A percentile compares a stretch with the other conserved stretches of the same genome.
Evolutionary conservation across 176 grass and related monocot genomes (phyloP).

Genomic region (Cocos nucifera): DNA sequence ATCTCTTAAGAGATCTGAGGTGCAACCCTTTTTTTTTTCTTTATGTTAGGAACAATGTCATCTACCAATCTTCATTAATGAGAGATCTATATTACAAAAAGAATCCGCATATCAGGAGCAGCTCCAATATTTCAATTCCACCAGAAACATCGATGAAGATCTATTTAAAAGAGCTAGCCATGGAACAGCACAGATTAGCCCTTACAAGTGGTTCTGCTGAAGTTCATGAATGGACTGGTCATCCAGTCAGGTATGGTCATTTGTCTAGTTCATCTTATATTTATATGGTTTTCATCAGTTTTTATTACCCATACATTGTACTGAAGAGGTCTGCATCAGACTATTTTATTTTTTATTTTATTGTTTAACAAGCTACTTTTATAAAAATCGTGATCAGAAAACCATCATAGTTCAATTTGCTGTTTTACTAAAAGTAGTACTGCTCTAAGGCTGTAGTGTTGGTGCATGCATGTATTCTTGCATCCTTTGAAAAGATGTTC

Average conservation of each 20-base stretch:
- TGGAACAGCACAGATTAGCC: conserved; percentile 51
- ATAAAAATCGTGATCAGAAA: too few relatives aligned
- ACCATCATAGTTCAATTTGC: too few relatives aligned
- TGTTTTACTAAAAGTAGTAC: too few relatives aligned
- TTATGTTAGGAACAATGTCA: conserved; percentile 45
- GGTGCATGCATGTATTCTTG: too few relatives aligned
- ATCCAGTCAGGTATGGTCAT: conserved; percentile 36
- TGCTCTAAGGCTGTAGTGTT: too few relatives aligned
- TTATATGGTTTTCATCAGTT: conserved; percentile 3
- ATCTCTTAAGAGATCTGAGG: too few relatives aligned
- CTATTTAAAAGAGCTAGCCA: conserved; percentile 52
- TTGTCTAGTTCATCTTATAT: neutral
- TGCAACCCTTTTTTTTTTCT: neutral
- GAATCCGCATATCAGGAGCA: conserved; percentile 34
- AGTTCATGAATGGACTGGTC: conserved; percentile 71
- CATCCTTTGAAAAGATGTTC: too few relatives aligned
- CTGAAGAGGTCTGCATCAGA: too few relatives aligned
- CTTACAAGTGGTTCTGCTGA: conserved; percentile 35
- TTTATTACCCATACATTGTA: neutral
- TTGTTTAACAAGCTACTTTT: too few relatives aligned
- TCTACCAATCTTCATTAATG: conserved; percentile 48
- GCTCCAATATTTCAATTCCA: conserved; percentile 15
- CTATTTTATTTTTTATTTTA: too few relatives aligned
- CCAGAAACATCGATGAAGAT: conserved; percentile 24
- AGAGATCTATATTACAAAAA: conserved; percentile 72